Conservation (phyloP, 192 early-diverging fungal species). For the Pilaira anomala region DNA sequence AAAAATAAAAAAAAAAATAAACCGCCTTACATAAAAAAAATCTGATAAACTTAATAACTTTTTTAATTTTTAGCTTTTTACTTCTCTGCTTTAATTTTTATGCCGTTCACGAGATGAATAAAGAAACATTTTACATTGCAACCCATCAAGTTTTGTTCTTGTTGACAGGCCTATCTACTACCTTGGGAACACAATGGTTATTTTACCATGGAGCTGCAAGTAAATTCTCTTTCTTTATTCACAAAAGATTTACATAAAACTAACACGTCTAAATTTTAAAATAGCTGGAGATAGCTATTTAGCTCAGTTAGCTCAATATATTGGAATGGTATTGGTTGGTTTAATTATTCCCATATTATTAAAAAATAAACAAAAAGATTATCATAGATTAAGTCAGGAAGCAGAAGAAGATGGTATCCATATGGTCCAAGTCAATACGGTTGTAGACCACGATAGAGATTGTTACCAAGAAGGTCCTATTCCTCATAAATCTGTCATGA, state of each 20-base stretch:
- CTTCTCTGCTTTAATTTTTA: no score
- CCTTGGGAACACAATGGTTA: conserved; percentile 53
- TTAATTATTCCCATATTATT: conserved; percentile 35
- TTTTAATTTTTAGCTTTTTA: no score
- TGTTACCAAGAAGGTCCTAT: conserved; percentile 29
- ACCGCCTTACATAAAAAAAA: no score
- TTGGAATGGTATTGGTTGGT: conserved; percentile 41
- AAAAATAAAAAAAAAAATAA: no score
- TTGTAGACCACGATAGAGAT: conserved; percentile 21
- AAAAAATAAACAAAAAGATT: conserved; percentile 15
- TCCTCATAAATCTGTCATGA: conserved; percentile 29
- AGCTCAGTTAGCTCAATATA: conserved; percentile 30
- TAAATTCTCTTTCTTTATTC: conserved; percentile 29
- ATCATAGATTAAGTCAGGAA: conserved; percentile 4
- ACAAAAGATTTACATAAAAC: background rate
- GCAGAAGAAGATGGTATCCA: conserved; percentile 16
- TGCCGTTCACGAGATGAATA: no score
- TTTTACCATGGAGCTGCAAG: conserved; percentile 59
- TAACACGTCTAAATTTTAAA: background rate
- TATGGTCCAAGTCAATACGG: conserved; percentile 25
- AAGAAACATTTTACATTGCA: conserved; percentile 5
- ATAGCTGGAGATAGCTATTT: conserved; percentile 37
- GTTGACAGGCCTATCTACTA: conserved; percentile 48
- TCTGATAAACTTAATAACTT: no score
- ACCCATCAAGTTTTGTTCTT: conserved; percentile 49